phyloP scores from a whole-genome alignment of 2,329 filamentous ascomycete species.

The Sphaerulina vaccinii region DNA sequence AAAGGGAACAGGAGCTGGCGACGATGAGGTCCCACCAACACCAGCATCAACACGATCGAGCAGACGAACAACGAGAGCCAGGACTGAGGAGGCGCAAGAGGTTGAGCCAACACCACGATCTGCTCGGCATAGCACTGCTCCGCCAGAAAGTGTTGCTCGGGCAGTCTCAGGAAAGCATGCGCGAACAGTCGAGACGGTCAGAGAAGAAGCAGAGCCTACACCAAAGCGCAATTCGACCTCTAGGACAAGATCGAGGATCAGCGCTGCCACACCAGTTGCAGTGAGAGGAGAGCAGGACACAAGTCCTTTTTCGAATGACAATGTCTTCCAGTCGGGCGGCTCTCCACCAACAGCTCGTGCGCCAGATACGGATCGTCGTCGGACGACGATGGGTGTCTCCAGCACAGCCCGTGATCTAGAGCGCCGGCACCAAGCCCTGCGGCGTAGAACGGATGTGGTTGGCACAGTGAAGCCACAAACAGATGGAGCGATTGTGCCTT shows the following conservation, averaged over 20 bases:
- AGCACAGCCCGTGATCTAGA: constrained; percentile 40
- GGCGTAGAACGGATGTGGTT: constrained; percentile 46
- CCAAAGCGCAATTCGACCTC: constrained; percentile 26
- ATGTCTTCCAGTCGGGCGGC: constrained; percentile 71
- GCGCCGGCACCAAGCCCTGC: constrained; percentile 43
- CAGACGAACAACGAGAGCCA: constrained; percentile 33
- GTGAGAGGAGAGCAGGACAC: constrained; percentile 41
- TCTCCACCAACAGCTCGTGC: constrained; percentile 39
- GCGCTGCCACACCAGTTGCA: constrained; percentile 28
- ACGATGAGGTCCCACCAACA: constrained; percentile 50
- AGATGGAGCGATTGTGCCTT: constrained; percentile 54
- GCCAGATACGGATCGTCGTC: constrained; percentile 57
- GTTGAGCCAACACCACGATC: constrained; percentile 33
- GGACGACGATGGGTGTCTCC: constrained; percentile 50
- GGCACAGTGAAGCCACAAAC: constrained; percentile 50
- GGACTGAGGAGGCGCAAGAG: constrained; percentile 42
- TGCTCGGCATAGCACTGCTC: constrained; percentile 36
- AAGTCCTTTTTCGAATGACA: constrained; percentile 80
- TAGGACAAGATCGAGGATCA: constrained; percentile 18
- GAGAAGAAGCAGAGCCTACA: constrained; percentile 36
- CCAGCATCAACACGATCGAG: constrained; percentile 32
- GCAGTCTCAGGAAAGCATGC: constrained; percentile 45
- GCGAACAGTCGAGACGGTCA: constrained; percentile 34
- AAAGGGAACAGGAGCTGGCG: constrained; percentile 56
- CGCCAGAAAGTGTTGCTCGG: constrained; percentile 36